Evolutionary conservation across 805 yeast genomes (phyloP), one percentile per base, ranked within the genome.

Genomic region (Candida coleopterorum): DNA sequence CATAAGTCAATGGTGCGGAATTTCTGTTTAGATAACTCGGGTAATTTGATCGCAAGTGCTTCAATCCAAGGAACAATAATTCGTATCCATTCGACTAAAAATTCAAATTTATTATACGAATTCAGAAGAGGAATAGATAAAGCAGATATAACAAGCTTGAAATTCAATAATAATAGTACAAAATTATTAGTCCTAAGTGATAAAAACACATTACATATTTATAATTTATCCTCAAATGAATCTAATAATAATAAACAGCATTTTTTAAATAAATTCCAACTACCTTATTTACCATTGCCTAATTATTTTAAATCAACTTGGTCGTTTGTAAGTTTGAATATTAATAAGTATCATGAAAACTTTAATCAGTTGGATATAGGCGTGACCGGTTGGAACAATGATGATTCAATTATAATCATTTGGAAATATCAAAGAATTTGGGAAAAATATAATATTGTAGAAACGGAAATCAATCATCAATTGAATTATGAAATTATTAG

Each of bases 101-200:
- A 34, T 11, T 75, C 87, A 1, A 71, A 82, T 1, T 62, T 86
- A 34, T 50, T 86, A n/a, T 81, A 74, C 51, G 96, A 87, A 55
- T 89, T 89, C 50, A 69, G 97, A 47, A 69, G 98, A 34, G 98
- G 98, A 0, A 55, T 89, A 15, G 97, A 93, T 56, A 72, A 80
- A 35, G 97, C 96, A 1, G 67, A 71, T 12, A 75, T 93, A 6
- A 84, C 83, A 27, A 81, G 93, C 6, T 80, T 93, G 81, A 79
- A 79, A 37, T 88, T 90, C 55, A 81, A 90, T 4, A 88, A 85
- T 7, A 72, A 78, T 46, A 89, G 87, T 32, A 58, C 77, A 9
- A 75, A 78, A 49, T 65, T 93, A 33, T 96, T 97, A 0, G 88
- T 87, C 5, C 64, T 93, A 17, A 82, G 95, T 11, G 96, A 87